These are phyloP conservation scores for Plasmodium knowlesi DNA, from an alignment of 169 alveolate genomes.

Conservation along the genomic window DNA sequence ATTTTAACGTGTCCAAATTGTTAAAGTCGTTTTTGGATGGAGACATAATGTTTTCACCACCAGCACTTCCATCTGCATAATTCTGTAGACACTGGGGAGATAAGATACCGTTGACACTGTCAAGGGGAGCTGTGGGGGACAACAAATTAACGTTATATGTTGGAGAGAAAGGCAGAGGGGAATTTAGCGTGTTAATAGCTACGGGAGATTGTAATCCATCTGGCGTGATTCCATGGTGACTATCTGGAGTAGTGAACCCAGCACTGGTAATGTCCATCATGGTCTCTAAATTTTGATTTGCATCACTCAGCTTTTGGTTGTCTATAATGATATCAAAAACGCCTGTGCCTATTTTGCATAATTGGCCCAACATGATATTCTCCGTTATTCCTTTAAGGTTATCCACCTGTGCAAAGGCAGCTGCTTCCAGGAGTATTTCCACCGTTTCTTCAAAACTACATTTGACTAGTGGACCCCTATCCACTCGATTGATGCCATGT, in stretches of 20 bases:
- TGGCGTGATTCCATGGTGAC: conserved; percentile 79
- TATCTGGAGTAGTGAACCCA: conserved; percentile 85
- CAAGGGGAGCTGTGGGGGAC: conserved; percentile 80
- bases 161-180: conserved; percentile 84
- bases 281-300: conserved; percentile 88
- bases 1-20: conserved; percentile 83
- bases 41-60: conserved; percentile 28
- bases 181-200: conserved; percentile 82
- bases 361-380: conserved; percentile 96
- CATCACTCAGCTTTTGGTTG: conserved; percentile 90
- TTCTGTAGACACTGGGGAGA: conserved; percentile 76
- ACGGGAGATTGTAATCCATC: conserved; percentile 83
- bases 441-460: conserved; percentile 99
- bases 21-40: conserved; percentile 71
- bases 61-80: not conserved
- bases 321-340: conserved; percentile 93
- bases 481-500: conserved; percentile 99
- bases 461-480: conserved; percentile 97
- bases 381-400: conserved; percentile 94
- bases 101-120: conserved; percentile 67
- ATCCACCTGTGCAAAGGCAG: conserved; percentile 96
- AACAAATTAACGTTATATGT: conserved; percentile 85
- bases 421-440: conserved; percentile 99
- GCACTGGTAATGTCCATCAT: conserved; percentile 84
- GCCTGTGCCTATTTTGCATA: conserved; percentile 95